Percentiles rank a stretch among this genome's conserved stretches.
These are phyloP conservation scores for Beauveria bassiana DNA, from an alignment of 2,329 filamentous ascomycete species.

Conservation along the genomic window DNA sequence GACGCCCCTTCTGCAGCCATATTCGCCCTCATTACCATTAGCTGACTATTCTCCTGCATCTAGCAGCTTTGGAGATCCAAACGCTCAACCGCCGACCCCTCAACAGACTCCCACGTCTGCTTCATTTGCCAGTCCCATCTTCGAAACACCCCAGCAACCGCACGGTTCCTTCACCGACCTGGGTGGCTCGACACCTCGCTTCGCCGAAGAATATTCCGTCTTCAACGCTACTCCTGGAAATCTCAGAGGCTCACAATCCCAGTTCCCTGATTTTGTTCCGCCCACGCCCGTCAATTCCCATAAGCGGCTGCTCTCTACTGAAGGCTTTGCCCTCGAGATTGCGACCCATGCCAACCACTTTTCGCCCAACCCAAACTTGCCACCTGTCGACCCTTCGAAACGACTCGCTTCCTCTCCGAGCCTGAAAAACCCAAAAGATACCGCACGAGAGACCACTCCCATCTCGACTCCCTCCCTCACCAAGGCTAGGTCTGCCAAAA, in stretches of 20 bases:
- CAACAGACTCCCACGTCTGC: slow-evolving; percentile 49
- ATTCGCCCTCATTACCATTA: neutral
- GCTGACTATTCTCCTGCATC: slow-evolving; percentile 26
- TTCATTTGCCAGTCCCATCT: slow-evolving; percentile 45
- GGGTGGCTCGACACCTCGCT: slow-evolving; percentile 51
- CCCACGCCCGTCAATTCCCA: slow-evolving; percentile 31
- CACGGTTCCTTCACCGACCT: slow-evolving; percentile 40
- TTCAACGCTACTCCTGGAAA: slow-evolving; percentile 58
- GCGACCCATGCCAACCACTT: slow-evolving; percentile 57
- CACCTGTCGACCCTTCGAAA: slow-evolving; percentile 52
- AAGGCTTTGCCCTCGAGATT: slow-evolving; percentile 41
- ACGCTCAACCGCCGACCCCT: slow-evolving; percentile 52
- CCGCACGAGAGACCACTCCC: slow-evolving; percentile 21
- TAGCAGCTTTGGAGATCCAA: slow-evolving; percentile 55
- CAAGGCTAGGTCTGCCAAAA: slow-evolving; percentile 32
- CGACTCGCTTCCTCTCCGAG: slow-evolving; percentile 52
- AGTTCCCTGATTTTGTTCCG: slow-evolving; percentile 38
- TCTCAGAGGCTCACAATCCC: slow-evolving; percentile 36
- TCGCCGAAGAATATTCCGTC: slow-evolving; percentile 58
- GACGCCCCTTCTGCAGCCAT: neutral
- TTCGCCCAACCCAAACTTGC: slow-evolving; percentile 45
- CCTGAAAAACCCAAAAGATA: slow-evolving; percentile 27
- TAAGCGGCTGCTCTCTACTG: slow-evolving; percentile 45
- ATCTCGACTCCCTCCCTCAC: slow-evolving; percentile 22
- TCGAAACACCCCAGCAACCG: slow-evolving; percentile 47